Conservation (phyloP, 306 rosid species). For the Fragaria vesca region DNA sequence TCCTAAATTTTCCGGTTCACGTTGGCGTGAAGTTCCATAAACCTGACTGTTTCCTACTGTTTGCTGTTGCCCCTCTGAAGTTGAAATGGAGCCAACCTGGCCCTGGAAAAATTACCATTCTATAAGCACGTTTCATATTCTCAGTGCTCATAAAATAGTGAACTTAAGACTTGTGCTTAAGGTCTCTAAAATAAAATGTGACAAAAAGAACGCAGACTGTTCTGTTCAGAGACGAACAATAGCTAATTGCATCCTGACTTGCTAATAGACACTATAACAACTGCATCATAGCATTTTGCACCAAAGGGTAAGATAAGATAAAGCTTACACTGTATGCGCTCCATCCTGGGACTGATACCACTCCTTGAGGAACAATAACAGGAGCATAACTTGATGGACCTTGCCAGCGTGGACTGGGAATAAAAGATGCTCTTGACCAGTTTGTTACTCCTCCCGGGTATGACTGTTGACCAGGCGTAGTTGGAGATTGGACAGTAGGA, state of each 20-base stretch:
- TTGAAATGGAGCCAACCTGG: conserved; percentile 76
- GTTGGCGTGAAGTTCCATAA: conserved; percentile 64
- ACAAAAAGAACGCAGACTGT: background rate
- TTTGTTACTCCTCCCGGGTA: conserved; percentile 78
- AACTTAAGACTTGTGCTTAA: background rate
- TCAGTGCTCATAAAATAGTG: conserved; percentile 15
- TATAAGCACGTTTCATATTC: conserved; percentile 28
- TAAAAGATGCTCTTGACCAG: conserved; percentile 90
- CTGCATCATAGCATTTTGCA: conserved; percentile 13
- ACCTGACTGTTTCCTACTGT: conserved; percentile 60
- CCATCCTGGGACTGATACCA: conserved; percentile 95
- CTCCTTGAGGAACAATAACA: conserved; percentile 85
- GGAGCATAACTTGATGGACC: conserved; percentile 91
- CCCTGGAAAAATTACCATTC: conserved; percentile 58
- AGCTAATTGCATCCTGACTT: background rate
- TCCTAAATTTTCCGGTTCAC: conserved; percentile 59
- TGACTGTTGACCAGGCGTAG: conserved; percentile 86
- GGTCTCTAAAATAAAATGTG: background rate
- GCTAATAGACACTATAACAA: background rate
- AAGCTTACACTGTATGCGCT: conserved; percentile 74
- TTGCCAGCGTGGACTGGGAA: conserved; percentile 98
- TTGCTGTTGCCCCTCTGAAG: conserved; percentile 75
- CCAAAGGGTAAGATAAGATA: conserved; percentile 29
- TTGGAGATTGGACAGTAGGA: conserved; percentile 86
- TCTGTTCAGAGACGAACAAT: background rate